These are phyloP conservation scores for Kodamaea laetipori DNA, from an alignment of 805 yeast species.

Conservation along the genomic window DNA sequence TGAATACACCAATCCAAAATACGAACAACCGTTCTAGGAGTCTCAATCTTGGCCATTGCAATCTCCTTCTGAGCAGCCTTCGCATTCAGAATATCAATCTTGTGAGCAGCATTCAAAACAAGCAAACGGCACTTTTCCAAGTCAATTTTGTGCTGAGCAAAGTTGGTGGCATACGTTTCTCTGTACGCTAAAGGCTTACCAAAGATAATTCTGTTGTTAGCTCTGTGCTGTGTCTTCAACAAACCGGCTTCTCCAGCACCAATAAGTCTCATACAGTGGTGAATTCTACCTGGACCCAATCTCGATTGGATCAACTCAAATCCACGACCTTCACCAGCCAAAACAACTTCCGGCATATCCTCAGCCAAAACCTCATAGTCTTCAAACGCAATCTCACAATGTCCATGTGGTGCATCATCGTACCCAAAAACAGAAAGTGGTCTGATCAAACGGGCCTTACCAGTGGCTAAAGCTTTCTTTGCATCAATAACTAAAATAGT, in stretches of 20 bases:
- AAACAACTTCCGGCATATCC: slow-evolving; percentile 42
- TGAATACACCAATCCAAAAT: slow-evolving; percentile 65
- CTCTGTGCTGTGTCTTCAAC: slow-evolving; percentile 49
- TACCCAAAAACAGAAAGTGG: slow-evolving; percentile 59
- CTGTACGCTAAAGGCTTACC: slow-evolving; percentile 52
- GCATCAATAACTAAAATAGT: slow-evolving; percentile 58
- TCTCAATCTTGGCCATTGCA: slow-evolving; percentile 63
- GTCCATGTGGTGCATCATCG: slow-evolving; percentile 76
- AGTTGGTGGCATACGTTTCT: slow-evolving; percentile 50
- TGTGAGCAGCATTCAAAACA: slow-evolving; percentile 62
- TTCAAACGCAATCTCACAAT: slow-evolving; percentile 57
- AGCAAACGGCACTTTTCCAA: slow-evolving; percentile 55
- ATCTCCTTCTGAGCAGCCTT: slow-evolving; percentile 59
- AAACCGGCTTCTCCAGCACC: slow-evolving; percentile 64
- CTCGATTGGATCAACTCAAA: slow-evolving; percentile 65
- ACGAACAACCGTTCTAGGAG: slow-evolving; percentile 55
- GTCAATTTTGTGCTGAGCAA: slow-evolving; percentile 56
- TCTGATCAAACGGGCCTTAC: slow-evolving; percentile 49
- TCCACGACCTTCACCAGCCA: slow-evolving; percentile 54
- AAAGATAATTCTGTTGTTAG: slow-evolving; percentile 53
- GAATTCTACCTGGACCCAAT: slow-evolving; percentile 70
- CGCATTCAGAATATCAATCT: slow-evolving; percentile 54
- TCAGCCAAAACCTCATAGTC: slow-evolving; percentile 49
- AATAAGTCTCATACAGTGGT: slow-evolving; percentile 66
- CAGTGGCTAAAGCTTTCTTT: slow-evolving; percentile 49